A percentile compares a stretch with the other conserved stretches of the same genome.
Evolutionary conservation across 2,329 filamentous ascomycete genomes (phyloP).

Genomic region (Gyromitra esculenta): DNA sequence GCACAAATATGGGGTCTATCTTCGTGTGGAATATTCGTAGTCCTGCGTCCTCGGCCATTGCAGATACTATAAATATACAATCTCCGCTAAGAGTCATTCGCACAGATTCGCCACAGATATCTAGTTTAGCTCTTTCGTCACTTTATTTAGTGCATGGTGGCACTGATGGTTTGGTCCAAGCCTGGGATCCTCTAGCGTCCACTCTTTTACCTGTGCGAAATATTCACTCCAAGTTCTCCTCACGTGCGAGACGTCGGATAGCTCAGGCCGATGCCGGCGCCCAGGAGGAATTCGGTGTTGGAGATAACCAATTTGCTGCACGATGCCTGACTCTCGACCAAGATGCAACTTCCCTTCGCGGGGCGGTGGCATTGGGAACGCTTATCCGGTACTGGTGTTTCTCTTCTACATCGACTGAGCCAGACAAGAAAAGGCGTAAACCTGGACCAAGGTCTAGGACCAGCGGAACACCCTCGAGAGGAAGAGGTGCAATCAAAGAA

Average conservation of each 20-base stretch:
- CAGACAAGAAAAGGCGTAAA: conserved; percentile 73
- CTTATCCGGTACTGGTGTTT: conserved; percentile 94
- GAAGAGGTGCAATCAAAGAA: conserved; percentile 74
- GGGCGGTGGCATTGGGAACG: conserved; percentile 85
- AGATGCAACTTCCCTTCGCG: conserved; percentile 83
- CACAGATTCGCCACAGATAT: conserved; percentile 88
- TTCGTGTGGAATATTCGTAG: conserved; percentile 87
- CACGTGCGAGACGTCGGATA: conserved; percentile 79
- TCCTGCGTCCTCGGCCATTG: conserved; percentile 65
- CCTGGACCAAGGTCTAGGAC: conserved; percentile 43
- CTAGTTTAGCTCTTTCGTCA: conserved; percentile 81
- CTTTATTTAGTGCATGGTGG: conserved; percentile 92
- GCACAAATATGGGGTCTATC: conserved; percentile 80
- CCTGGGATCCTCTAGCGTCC: conserved; percentile 94
- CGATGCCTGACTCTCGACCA: conserved; percentile 87
- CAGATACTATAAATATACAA: conserved; percentile 60
- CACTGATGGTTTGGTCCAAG: conserved; percentile 92
- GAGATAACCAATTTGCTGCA: conserved; percentile 81
- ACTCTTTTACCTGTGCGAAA: conserved; percentile 80
- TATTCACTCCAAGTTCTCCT: conserved; percentile 83
- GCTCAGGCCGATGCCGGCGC: conserved; percentile 66
- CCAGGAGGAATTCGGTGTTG: conserved; percentile 72
- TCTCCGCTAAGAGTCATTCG: conserved; percentile 81
- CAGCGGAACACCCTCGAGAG: conserved; percentile 67
- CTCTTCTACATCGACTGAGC: conserved; percentile 78